A percentile compares a stretch with the other conserved stretches of the same genome.
These are phyloP conservation scores for Oryza nivara DNA, from an alignment of 176 grass and related monocot genomes.

Conservation along the genomic window DNA sequence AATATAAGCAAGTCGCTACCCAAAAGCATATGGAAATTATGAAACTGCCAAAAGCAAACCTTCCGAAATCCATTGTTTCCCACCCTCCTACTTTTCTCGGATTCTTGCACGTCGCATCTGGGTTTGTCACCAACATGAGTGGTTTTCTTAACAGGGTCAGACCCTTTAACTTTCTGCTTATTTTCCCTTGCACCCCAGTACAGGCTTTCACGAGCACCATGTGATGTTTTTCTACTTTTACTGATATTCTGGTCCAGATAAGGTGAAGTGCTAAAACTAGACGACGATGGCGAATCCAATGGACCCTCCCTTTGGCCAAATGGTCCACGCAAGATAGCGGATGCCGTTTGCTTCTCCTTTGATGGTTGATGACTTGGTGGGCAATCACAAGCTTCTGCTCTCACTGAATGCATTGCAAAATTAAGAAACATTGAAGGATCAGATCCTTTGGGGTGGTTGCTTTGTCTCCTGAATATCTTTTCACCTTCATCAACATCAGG, in stretches of 20 bases:
- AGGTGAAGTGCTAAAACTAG: slow-evolving; percentile 50
- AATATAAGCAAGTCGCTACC: slow-evolving; percentile 96
- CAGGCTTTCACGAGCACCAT: slow-evolving; percentile 57
- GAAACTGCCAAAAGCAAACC: slow-evolving; percentile 92
- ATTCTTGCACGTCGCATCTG: slow-evolving; percentile 76
- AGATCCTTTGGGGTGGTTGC: slow-evolving; percentile 74
- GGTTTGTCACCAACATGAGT: slow-evolving; percentile 70
- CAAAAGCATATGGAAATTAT: slow-evolving; percentile 97
- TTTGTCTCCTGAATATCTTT: slow-evolving; percentile 90
- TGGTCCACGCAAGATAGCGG: slow-evolving; percentile 67
- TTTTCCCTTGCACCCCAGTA: slow-evolving; percentile 56
- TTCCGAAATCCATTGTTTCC: slow-evolving; percentile 89
- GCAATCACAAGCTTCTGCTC: slow-evolving; percentile 98
- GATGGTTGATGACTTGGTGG: slow-evolving; percentile 83
- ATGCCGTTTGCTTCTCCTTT: slow-evolving; percentile 52
- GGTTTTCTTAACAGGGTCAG: slow-evolving; percentile 61
- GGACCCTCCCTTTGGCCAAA: slow-evolving; percentile 60
- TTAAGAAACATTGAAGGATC: slow-evolving; percentile 95
- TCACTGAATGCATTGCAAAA: slow-evolving; percentile 98
- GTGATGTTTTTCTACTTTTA: slow-evolving; percentile 55
- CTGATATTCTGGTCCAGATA: slow-evolving; percentile 56
- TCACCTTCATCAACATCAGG: slow-evolving; percentile 99
- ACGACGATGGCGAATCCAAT: slow-evolving; percentile 54
- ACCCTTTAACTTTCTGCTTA: slow-evolving; percentile 64
- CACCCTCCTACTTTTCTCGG: slow-evolving; percentile 82